Evolutionary conservation across 345 rosid species (phyloP).

Genomic region (Theobroma cacao): DNA sequence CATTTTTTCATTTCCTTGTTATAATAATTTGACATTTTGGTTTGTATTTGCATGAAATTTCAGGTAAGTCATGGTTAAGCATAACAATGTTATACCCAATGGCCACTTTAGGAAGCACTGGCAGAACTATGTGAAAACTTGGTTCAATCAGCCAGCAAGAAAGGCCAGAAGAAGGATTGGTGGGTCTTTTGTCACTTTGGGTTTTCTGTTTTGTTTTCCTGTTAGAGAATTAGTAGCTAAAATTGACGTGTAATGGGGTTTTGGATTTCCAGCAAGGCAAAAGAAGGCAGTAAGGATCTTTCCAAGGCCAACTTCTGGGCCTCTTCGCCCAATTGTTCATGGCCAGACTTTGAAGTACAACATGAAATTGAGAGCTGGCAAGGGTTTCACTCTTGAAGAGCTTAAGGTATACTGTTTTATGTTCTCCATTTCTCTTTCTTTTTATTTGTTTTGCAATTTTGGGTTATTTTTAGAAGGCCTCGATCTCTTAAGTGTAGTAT

Average conservation of each 20-base stretch:
- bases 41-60: background rate
- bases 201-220: background rate
- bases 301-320: constrained; percentile 84
- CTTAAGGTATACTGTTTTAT: constrained; percentile 56
- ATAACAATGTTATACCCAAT: constrained; percentile 69
- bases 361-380: constrained; percentile 86
- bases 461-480: background rate
- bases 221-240: background rate
- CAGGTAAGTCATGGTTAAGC: constrained; percentile 64
- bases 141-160: constrained; percentile 91
- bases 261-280: constrained; percentile 57
- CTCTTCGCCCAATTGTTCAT: constrained; percentile 80
- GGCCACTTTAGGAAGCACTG: constrained; percentile 84
- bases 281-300: constrained; percentile 84
- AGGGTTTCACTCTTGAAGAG: constrained; percentile 87
- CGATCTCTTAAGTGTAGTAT: background rate
- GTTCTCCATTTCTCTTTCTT: background rate
- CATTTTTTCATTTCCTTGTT: background rate
- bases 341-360: constrained; percentile 87
- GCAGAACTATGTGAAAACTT: constrained; percentile 81
- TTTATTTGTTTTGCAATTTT: background rate
- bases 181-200: constrained; percentile 8
- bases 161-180: constrained; percentile 66
- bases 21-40: background rate
- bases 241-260: background rate